Percentiles rank a stretch among this genome's conserved stretches.
These are phyloP conservation scores for Acer negundo DNA, from an alignment of 345 rosid species.

Conservation along the genomic window DNA sequence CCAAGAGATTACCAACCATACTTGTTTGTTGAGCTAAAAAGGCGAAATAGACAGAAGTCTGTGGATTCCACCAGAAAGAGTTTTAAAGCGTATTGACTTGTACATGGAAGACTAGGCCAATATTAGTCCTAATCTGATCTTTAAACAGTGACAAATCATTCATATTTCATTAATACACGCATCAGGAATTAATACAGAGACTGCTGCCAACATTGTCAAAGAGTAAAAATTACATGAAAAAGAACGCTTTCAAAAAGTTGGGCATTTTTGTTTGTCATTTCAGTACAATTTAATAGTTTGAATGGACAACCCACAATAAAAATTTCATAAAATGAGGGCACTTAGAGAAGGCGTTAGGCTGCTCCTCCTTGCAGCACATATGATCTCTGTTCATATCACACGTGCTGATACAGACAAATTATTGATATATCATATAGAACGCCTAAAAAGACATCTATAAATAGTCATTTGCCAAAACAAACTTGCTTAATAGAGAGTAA, in stretches of 20 bases:
- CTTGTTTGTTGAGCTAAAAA: not conserved
- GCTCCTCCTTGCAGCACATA: not conserved
- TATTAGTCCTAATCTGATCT: not conserved
- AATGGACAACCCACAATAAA: not conserved
- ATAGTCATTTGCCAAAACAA: not conserved
- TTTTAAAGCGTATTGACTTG: not conserved
- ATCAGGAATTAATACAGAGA: not conserved
- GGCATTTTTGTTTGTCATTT: not conserved
- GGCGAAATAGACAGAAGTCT: too few species aligned
- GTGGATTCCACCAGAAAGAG: not conserved
- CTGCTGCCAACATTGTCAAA: not conserved
- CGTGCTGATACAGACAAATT: slow-evolving; percentile 4
- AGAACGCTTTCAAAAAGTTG: too few species aligned
- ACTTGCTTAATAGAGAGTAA: not conserved
- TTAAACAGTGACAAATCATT: not conserved
- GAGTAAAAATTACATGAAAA: not conserved
- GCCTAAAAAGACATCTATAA: not conserved
- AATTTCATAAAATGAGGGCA: not conserved
- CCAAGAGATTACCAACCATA: not conserved
- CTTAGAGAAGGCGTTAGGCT: not conserved
- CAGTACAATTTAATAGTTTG: not conserved
- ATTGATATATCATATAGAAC: slow-evolving; percentile 6
- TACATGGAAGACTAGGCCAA: not conserved
- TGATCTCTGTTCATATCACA: not conserved
- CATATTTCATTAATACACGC: not conserved